A percentile compares a stretch with the other conserved stretches of the same genome.
Conservation (phyloP, 1,284 basidiomycete genomes). For the Papiliotrema flavescens region DNA sequence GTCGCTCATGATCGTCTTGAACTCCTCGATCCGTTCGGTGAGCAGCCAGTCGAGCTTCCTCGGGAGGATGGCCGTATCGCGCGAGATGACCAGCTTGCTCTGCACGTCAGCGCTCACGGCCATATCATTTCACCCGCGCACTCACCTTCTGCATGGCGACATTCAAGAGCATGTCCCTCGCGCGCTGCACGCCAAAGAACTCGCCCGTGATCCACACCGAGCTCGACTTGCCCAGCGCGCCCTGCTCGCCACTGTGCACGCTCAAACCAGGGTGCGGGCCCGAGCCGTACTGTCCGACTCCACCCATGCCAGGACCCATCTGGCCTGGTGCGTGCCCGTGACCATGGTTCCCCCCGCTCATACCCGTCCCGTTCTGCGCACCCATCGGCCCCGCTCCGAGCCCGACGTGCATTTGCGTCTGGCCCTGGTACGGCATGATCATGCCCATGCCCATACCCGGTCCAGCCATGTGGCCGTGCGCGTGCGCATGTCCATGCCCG, state of each 20-base stretch:
- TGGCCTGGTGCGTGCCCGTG: background rate
- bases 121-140: background rate
- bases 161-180: slow-evolving; percentile 90
- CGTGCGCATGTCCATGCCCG: slow-evolving; percentile 7
- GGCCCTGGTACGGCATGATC: slow-evolving; percentile 22
- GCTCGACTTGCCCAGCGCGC: slow-evolving; percentile 53
- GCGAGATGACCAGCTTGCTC: slow-evolving; percentile 86
- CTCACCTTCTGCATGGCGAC: slow-evolving; percentile 76
- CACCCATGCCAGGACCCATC: slow-evolving; percentile 7
- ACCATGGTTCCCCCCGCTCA: slow-evolving; percentile 1
- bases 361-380: slow-evolving; percentile 15
- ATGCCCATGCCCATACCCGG: slow-evolving; percentile 7
- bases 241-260: slow-evolving; percentile 53
- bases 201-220: slow-evolving; percentile 96
- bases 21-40: slow-evolving; percentile 83
- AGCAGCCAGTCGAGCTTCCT: slow-evolving; percentile 99
- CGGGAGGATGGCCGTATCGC: slow-evolving; percentile 89
- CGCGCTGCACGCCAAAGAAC: slow-evolving; percentile 92
- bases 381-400: slow-evolving; percentile 36
- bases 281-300: slow-evolving; percentile 30
- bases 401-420: slow-evolving; percentile 38
- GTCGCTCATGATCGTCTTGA: slow-evolving; percentile 89
- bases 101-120: slow-evolving; percentile 40
- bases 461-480: slow-evolving; percentile 1
- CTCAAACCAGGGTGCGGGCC: slow-evolving; percentile 39